phyloP scores from a whole-genome alignment of 106 monocot species.

The Narthecium ossifragum region DNA sequence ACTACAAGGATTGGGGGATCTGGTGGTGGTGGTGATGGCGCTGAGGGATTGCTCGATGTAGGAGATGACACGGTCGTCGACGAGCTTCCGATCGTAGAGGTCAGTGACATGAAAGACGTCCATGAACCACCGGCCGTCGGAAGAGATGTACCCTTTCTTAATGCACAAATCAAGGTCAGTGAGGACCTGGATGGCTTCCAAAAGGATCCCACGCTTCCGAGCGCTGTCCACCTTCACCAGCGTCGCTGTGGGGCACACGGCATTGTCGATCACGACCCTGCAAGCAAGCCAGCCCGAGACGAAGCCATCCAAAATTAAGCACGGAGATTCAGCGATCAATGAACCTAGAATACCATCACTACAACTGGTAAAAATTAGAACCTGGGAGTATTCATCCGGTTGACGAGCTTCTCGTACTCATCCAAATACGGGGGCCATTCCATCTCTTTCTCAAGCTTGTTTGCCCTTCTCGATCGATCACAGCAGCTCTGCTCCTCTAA shows the following conservation, averaged over 20 bases:
- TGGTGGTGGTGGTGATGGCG: background rate
- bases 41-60: constrained; percentile 9
- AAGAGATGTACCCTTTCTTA: constrained; percentile 13
- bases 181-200: constrained; percentile 16
- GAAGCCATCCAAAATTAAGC: background rate
- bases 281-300: no score
- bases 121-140: constrained; percentile 16
- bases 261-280: constrained; percentile 16
- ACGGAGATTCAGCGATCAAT: background rate
- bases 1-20: background rate
- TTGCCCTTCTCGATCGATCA: no score
- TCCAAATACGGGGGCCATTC: constrained; percentile 30
- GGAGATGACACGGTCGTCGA: constrained; percentile 12
- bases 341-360: background rate
- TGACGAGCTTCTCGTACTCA: constrained; percentile 63
- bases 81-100: constrained; percentile 12
- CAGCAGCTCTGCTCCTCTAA: no score
- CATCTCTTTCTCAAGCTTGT: constrained; percentile 17
- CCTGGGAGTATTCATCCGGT: constrained; percentile 70
- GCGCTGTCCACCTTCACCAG: constrained; percentile 17
- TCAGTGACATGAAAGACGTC: constrained; percentile 22
- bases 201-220: constrained; percentile 5
- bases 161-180: constrained; percentile 21
- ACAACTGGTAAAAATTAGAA: constrained; percentile 9
- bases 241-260: constrained; percentile 8